Conservation (phyloP, 2,329 filamentous ascomycete genomes). For the Huntiella bhutanensis region DNA sequence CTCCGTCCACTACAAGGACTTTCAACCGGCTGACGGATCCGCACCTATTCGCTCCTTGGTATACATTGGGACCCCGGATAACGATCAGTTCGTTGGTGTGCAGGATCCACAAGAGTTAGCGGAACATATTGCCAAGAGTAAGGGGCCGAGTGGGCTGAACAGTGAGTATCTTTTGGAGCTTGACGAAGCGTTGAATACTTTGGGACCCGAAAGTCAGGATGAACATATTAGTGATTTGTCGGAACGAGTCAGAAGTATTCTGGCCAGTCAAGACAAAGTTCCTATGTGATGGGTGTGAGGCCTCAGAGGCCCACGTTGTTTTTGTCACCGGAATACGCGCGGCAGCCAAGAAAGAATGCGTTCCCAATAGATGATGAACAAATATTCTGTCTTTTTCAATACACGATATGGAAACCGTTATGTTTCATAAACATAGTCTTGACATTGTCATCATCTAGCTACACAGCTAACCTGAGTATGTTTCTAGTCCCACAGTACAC, state of each 20-base stretch:
- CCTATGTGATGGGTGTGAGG: background rate
- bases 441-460: too few relatives aligned
- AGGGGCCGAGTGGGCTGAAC: conserved; percentile 76
- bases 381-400: too few relatives aligned
- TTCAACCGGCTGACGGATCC: conserved; percentile 38
- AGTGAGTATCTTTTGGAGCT: conserved; percentile 73
- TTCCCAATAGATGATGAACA: too few relatives aligned
- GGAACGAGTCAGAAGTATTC: conserved; percentile 46
- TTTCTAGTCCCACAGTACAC: too few relatives aligned
- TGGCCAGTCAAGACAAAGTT: conserved; percentile 1
- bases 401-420: too few relatives aligned
- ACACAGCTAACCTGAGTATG: too few relatives aligned
- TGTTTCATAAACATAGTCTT: too few relatives aligned
- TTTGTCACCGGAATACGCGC: background rate
- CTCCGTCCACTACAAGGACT: conserved; percentile 76
- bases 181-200: conserved; percentile 50
- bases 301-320: background rate
- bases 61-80: conserved; percentile 86
- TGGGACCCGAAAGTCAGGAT: conserved; percentile 64
- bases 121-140: conserved; percentile 56
- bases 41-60: conserved; percentile 42
- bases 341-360: too few relatives aligned
- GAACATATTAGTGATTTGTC: conserved; percentile 72
- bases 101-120: conserved; percentile 65
- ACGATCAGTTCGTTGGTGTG: conserved; percentile 76